Percentiles rank a stretch among this genome's conserved stretches.
Evolutionary conservation across 805 yeast genomes (phyloP).

Genomic region (Pichia nanzhaoensis): DNA sequence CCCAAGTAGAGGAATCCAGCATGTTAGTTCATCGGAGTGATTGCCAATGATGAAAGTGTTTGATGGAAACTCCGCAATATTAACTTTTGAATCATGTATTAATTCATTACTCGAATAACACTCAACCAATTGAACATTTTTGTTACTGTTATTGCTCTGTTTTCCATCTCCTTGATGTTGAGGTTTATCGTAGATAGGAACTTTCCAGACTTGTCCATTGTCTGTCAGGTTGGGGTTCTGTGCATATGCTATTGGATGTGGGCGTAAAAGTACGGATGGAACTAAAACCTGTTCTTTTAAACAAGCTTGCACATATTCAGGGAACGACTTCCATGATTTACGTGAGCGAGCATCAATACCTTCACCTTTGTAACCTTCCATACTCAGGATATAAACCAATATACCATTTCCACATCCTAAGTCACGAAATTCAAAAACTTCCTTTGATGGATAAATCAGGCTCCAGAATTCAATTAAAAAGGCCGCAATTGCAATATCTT

Average conservation of each 20-base stretch:
- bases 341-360: conserved; percentile 90
- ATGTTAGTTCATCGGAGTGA: conserved; percentile 90
- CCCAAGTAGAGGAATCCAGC: conserved; percentile 89
- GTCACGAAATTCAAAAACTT: conserved; percentile 68
- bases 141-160: conserved; percentile 1
- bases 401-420: conserved; percentile 95
- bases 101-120: conserved; percentile 50
- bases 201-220: conserved; percentile 56
- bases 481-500: conserved; percentile 93
- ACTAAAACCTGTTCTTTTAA: conserved; percentile 73
- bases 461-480: conserved; percentile 85
- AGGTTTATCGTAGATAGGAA: conserved; percentile 32
- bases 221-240: conserved; percentile 49
- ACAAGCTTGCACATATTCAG: conserved; percentile 49
- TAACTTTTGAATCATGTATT: conserved; percentile 46
- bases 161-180: conserved; percentile 20
- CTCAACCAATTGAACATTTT: conserved; percentile 40
- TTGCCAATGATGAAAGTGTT: conserved; percentile 86
- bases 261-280: conserved; percentile 67
- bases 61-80: conserved; percentile 58
- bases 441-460: conserved; percentile 34
- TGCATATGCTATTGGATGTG: conserved; percentile 55
- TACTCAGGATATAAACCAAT: conserved; percentile 61
- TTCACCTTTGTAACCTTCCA: conserved; percentile 75
- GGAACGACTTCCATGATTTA: conserved; percentile 80